Evolutionary conservation across 208 protist species (phyloP).

Genomic region (Crithidia sp.): DNA sequence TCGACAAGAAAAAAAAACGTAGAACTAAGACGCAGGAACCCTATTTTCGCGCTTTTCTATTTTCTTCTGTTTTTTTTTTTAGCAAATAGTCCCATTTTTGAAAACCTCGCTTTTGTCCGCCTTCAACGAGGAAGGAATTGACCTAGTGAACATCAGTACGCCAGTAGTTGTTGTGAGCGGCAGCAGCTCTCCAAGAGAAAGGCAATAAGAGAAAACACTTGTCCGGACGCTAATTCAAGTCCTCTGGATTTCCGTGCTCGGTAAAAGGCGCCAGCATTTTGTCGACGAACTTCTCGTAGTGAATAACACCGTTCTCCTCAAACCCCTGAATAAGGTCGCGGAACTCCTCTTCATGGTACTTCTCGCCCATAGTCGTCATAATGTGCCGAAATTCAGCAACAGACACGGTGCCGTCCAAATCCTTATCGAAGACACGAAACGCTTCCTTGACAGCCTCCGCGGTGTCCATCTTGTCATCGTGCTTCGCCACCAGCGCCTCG

Average conservation of each 20-base stretch:
- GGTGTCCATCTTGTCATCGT: slow-evolving; percentile 92
- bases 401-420: slow-evolving; percentile 95
- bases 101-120: too few species aligned
- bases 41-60: too few species aligned
- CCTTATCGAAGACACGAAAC: slow-evolving; percentile 97
- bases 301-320: slow-evolving; percentile 89
- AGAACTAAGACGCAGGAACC: too few species aligned
- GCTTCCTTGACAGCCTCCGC: slow-evolving; percentile 95
- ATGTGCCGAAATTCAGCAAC: slow-evolving; percentile 96
- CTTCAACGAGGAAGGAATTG: too few species aligned
- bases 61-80: too few species aligned
- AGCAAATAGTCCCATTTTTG: too few species aligned
- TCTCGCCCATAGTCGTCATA: slow-evolving; percentile 97
- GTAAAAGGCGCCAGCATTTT: slow-evolving; percentile 93
- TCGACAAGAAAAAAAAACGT: too few species aligned
- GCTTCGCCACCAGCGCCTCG: slow-evolving; percentile 81
- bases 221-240: slow-evolving; percentile 15
- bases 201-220: background rate
- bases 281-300: slow-evolving; percentile 90
- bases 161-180: too few species aligned
- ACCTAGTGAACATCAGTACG: too few species aligned
- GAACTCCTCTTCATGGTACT: slow-evolving; percentile 95
- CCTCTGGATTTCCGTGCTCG: slow-evolving; percentile 72
- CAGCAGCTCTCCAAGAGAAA: background rate
- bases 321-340: slow-evolving; percentile 93